These are phyloP conservation scores for Botrytis medusae DNA, from an alignment of 2,329 filamentous ascomycete species.

Conservation along the genomic window DNA sequence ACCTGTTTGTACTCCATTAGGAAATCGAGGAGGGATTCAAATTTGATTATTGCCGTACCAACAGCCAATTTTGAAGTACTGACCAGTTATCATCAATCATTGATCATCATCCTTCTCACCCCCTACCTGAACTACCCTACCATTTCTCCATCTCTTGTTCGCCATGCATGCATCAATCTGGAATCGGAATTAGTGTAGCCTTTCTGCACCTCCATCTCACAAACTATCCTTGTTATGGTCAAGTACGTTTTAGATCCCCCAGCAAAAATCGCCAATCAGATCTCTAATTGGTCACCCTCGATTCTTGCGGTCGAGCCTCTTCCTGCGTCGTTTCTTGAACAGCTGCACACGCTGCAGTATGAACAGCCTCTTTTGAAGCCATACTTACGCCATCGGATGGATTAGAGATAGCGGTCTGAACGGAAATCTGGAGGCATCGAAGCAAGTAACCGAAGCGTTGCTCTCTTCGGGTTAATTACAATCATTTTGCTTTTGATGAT, in stretches of 20 bases:
- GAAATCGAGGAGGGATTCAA: background rate
- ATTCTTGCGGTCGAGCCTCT: slow-evolving; percentile 7
- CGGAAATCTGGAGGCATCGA: background rate
- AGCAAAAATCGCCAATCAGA: background rate
- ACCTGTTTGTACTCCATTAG: background rate
- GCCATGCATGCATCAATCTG: slow-evolving; percentile 9
- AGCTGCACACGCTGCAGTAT: slow-evolving; percentile 1
- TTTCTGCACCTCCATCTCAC: background rate
- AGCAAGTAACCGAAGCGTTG: background rate
- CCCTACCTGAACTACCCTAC: slow-evolving; percentile 6
- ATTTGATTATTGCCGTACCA: slow-evolving; percentile 12
- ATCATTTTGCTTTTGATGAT: background rate
- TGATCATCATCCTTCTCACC: background rate
- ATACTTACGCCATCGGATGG: slow-evolving; percentile 1
- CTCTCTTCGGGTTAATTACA: slow-evolving; percentile 1
- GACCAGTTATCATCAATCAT: background rate
- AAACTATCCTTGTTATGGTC: background rate
- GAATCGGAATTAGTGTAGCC: background rate
- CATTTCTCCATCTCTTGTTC: slow-evolving; percentile 14
- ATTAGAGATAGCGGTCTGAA: slow-evolving; percentile 3
- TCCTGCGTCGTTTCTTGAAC: slow-evolving; percentile 3
- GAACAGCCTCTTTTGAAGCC: slow-evolving; percentile 4
- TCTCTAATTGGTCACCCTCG: background rate
- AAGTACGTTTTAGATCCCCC: slow-evolving; percentile 9
- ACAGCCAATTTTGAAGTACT: background rate